These are phyloP conservation scores for Asterochloris erici DNA, from an alignment of 139 green algal genomes.

Conservation along the genomic window DNA sequence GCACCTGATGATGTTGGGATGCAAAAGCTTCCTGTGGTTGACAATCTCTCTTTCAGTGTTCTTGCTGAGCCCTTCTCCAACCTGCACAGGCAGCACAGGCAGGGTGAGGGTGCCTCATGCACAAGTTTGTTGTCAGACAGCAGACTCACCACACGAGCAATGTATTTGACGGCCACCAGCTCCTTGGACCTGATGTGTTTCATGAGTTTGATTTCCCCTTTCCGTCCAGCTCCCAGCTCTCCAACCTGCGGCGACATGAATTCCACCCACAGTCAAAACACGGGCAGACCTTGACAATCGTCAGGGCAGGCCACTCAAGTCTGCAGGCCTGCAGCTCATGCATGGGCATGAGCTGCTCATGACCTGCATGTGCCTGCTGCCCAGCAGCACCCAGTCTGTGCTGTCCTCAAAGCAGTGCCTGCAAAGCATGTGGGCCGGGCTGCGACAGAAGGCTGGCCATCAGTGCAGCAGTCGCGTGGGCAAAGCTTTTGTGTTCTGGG, in stretches of 20 bases:
- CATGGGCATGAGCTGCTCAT: too few species aligned
- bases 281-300: too few species aligned
- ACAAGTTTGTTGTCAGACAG: background rate
- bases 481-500: too few species aligned
- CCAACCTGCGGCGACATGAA: background rate
- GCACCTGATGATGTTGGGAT: constrained; percentile 66
- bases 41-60: constrained; percentile 46
- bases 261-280: too few species aligned
- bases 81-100: background rate
- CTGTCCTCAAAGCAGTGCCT: too few species aligned
- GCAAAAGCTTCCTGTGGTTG: constrained; percentile 56
- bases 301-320: too few species aligned
- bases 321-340: too few species aligned
- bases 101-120: background rate
- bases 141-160: constrained; percentile 26
- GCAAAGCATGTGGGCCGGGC: too few species aligned
- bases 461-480: too few species aligned
- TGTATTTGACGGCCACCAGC: constrained; percentile 36
- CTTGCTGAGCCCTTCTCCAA: constrained; percentile 14
- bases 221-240: constrained; percentile 12
- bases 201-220: constrained; percentile 25
- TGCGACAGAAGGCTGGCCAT: too few species aligned
- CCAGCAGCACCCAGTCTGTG: too few species aligned
- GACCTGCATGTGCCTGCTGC: too few species aligned
- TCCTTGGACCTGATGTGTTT: constrained; percentile 14